These are phyloP conservation scores for Gracilaria domingensis DNA, from an alignment of 23 red algal genomes.

Conservation along the genomic window DNA sequence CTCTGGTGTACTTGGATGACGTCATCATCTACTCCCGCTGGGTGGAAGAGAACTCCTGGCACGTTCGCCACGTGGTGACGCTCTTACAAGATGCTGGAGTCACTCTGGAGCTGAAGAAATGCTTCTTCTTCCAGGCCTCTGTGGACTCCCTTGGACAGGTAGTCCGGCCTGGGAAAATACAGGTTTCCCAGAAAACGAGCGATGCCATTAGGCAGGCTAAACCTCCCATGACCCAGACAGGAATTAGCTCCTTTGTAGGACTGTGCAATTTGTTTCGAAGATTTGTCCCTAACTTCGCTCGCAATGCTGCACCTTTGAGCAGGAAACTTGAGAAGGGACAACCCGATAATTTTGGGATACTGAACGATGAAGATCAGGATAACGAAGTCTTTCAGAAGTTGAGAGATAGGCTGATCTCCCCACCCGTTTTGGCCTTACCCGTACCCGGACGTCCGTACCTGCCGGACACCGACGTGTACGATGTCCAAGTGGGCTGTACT, in stretches of 20 bases:
- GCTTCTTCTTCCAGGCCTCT: slow-evolving; percentile 29
- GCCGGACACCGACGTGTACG: slow-evolving; percentile 51
- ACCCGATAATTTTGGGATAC: slow-evolving; percentile 5
- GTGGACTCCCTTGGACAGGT: slow-evolving; percentile 52
- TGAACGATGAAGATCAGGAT: slow-evolving; percentile 53
- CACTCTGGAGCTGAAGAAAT: slow-evolving; percentile 36
- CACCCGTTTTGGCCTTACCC: slow-evolving; percentile 39
- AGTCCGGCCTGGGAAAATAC: slow-evolving; percentile 47
- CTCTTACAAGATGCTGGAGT: background rate
- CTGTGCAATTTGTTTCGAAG: slow-evolving; percentile 51
- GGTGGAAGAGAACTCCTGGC: background rate
- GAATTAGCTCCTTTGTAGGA: slow-evolving; percentile 40
- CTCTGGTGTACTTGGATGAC: background rate
- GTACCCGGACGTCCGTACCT: background rate
- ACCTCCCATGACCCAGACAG: slow-evolving; percentile 28
- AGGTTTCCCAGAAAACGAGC: background rate
- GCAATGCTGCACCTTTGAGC: slow-evolving; percentile 46
- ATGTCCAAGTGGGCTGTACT: slow-evolving; percentile 37
- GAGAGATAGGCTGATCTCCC: background rate
- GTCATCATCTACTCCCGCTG: slow-evolving; percentile 3
- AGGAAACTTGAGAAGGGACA: slow-evolving; percentile 43
- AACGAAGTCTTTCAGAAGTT: slow-evolving; percentile 35
- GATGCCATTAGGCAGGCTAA: slow-evolving; percentile 30
- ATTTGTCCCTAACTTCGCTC: slow-evolving; percentile 66
- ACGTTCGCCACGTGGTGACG: background rate